Conservation (phyloP, 2,329 filamentous ascomycete genomes). For the Malbranchea zuffiana region DNA sequence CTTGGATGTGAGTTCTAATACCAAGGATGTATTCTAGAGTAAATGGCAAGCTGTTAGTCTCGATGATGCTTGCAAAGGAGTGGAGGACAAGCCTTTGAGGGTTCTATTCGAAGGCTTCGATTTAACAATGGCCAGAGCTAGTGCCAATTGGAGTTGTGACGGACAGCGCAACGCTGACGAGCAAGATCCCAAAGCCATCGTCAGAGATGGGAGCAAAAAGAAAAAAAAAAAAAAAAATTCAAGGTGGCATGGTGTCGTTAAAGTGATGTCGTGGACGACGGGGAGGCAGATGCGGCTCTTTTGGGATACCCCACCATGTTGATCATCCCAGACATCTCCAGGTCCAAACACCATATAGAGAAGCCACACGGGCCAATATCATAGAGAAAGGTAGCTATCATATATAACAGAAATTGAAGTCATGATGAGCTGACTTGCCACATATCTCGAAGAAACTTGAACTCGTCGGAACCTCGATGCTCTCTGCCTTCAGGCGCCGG, state of each 20-base stretch:
- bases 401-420: no score
- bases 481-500: no score
- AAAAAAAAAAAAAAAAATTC: not conserved
- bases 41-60: not conserved
- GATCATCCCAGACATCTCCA: no score
- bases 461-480: no score
- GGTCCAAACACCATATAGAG: no score
- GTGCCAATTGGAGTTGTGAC: constrained; percentile 34
- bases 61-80: not conserved
- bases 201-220: constrained; percentile 17
- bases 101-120: constrained; percentile 28
- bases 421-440: no score
- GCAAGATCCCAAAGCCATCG: constrained; percentile 13
- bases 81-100: constrained; percentile 26
- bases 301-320: not conserved
- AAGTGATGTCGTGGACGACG: no score
- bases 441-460: no score
- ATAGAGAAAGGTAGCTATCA: no score
- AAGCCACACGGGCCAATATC: no score
- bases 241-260: not conserved
- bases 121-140: constrained; percentile 35
- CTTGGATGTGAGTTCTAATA: constrained; percentile 23
- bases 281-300: not conserved
- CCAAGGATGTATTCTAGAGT: constrained; percentile 25
- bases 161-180: constrained; percentile 15